These are phyloP conservation scores for Lepidium didymum DNA, from an alignment of 345 rosid species.

Conservation along the genomic window DNA sequence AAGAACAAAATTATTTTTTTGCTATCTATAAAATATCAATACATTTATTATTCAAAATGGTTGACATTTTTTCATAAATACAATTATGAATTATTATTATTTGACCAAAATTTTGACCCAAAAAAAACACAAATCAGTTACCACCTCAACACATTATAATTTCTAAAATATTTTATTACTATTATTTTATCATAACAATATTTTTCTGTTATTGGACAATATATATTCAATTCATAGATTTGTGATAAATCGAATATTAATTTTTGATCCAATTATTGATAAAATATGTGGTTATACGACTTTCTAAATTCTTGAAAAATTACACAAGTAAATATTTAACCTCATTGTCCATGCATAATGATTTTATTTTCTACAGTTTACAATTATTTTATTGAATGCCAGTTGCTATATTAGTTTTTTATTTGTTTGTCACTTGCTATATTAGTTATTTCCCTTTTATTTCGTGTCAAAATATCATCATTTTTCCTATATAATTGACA, in stretches of 20 bases:
- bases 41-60: not conserved
- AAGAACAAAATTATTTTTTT: not conserved
- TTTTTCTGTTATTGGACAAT: not conserved
- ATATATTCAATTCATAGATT: too few relatives aligned
- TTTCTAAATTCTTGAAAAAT: too few relatives aligned
- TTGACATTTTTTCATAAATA: not conserved
- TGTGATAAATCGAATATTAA: too few relatives aligned
- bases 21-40: not conserved
- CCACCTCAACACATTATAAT: not conserved
- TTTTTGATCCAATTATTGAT: too few relatives aligned
- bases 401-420: not conserved
- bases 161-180: not conserved
- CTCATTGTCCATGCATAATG: not conserved
- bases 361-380: not conserved
- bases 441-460: not conserved
- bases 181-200: not conserved
- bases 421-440: not conserved
- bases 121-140: not conserved
- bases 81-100: not conserved
- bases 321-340: too few relatives aligned
- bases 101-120: not conserved
- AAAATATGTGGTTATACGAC: too few relatives aligned
- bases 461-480: not conserved
- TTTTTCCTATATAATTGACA: conserved; percentile 3
- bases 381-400: not conserved